Evolutionary conservation across 2,329 filamentous ascomycete species (phyloP).

Genomic region (Mollisiaceae sp.): DNA sequence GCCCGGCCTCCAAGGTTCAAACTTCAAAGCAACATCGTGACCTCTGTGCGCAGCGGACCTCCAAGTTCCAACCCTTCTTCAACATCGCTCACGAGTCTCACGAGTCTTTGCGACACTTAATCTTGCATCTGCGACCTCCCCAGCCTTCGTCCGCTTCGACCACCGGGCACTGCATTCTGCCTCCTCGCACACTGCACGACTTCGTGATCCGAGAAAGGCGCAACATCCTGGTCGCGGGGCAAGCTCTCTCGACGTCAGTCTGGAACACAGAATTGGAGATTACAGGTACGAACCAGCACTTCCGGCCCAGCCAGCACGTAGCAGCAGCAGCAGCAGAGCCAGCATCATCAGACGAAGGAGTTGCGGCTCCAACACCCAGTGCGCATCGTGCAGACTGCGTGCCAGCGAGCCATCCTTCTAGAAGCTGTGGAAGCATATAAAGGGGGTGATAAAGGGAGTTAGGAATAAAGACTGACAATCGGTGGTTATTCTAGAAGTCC

Average conservation of each 20-base stretch:
- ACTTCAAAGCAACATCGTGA: constrained; percentile 30
- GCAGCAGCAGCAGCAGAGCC: neutral
- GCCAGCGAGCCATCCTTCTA: constrained; percentile 14
- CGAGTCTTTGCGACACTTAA: constrained; percentile 7
- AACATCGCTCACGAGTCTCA: constrained; percentile 5
- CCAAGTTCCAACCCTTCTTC: constrained; percentile 13
- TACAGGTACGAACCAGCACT: constrained; percentile 31
- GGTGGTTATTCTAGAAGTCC: constrained; percentile 25
- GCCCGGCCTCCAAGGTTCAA: constrained; percentile 21
- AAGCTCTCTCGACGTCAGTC: constrained; percentile 29
- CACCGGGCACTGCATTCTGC: neutral
- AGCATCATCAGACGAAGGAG: constrained; percentile 26
- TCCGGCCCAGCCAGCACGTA: constrained; percentile 9
- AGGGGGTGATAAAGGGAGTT: constrained; percentile 15
- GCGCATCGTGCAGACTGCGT: constrained; percentile 4
- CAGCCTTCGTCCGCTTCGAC: constrained; percentile 3
- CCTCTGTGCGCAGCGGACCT: constrained; percentile 20
- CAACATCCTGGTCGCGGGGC: constrained; percentile 38
- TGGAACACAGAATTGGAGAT: constrained; percentile 32
- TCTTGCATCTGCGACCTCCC: constrained; percentile 15
- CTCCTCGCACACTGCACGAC: constrained; percentile 17
- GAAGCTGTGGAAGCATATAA: constrained; percentile 26
- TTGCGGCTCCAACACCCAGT: constrained; percentile 12
- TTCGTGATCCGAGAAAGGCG: constrained; percentile 20
- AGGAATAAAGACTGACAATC: constrained; percentile 22